Percentiles rank a stretch among this genome's conserved stretches.
phyloP scores from a whole-genome alignment of 2,329 filamentous ascomycete genomes.

The Fusarium incarnatum region DNA sequence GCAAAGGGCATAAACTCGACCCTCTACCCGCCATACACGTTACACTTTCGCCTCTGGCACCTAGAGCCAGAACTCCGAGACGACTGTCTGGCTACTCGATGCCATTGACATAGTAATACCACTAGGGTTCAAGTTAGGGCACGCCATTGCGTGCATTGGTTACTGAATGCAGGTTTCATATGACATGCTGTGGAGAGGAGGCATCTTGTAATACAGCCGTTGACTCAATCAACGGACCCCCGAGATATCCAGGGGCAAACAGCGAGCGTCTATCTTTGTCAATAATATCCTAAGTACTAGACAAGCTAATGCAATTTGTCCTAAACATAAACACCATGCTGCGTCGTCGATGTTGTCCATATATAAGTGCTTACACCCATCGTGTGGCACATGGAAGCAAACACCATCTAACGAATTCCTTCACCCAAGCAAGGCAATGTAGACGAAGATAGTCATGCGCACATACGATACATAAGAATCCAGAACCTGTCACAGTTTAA shows the following conservation, averaged over 20 bases:
- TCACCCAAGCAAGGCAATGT: not conserved
- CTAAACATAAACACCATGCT: not conserved
- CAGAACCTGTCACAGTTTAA: not conserved
- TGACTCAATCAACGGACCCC: no score
- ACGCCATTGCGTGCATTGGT: no score
- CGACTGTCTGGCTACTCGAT: no score
- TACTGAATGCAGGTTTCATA: no score
- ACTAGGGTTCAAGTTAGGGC: not conserved
- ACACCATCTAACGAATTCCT: not conserved
- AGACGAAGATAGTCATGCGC: no score
- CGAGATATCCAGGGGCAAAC: no score
- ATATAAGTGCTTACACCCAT: not conserved
- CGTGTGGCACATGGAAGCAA: not conserved
- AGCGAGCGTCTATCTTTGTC: no score
- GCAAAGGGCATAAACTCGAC: rapidly evolving
- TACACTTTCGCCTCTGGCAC: no score
- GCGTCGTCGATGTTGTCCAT: not conserved
- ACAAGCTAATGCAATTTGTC: not conserved
- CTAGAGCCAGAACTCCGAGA: no score
- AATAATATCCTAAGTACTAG: no score
- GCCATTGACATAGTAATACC: not conserved
- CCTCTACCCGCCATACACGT: not conserved
- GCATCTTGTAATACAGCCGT: no score
- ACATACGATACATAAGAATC: rapidly evolving
- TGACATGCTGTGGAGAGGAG: no score